phyloP scores from a whole-genome alignment of 2,329 filamentous ascomycete species.

The Trichoderma sp. region DNA sequence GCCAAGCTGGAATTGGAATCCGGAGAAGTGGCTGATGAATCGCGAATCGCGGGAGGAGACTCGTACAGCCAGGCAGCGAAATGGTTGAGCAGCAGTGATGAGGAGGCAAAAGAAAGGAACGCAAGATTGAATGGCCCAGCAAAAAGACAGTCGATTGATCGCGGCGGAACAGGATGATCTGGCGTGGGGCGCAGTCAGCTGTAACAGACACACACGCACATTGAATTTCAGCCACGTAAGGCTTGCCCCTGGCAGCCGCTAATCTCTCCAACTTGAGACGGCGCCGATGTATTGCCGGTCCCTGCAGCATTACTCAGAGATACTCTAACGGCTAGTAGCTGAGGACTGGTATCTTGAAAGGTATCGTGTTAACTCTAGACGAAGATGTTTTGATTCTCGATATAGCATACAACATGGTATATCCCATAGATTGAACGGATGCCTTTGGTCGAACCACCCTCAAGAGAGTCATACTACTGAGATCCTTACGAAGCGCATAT shows the following conservation, averaged over 20 bases:
- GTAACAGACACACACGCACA: neutral
- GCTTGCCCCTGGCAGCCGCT: constrained; percentile 15
- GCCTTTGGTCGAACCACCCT: too few species aligned
- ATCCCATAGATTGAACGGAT: too few species aligned
- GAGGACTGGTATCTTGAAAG: neutral
- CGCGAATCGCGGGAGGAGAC: constrained; percentile 9
- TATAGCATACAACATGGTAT: too few species aligned
- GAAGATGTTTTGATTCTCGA: neutral
- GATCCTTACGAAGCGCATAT: too few species aligned
- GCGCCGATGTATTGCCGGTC: constrained; percentile 17
- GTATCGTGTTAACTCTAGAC: neutral
- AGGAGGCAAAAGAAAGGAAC: too few species aligned
- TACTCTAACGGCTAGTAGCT: neutral
- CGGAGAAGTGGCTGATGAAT: neutral
- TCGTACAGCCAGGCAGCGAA: neutral
- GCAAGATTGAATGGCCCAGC: neutral
- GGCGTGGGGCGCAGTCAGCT: constrained; percentile 26
- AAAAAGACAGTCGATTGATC: constrained; percentile 11
- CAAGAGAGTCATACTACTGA: too few species aligned
- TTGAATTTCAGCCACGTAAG: constrained; percentile 26
- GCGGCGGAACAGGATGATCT: constrained; percentile 16
- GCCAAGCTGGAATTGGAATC: neutral
- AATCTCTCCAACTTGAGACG: too few species aligned
- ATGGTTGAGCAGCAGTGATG: neutral
- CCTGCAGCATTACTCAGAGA: neutral